Conservation (phyloP, 352 stramenopile species). For the Pythium angustatum region DNA sequence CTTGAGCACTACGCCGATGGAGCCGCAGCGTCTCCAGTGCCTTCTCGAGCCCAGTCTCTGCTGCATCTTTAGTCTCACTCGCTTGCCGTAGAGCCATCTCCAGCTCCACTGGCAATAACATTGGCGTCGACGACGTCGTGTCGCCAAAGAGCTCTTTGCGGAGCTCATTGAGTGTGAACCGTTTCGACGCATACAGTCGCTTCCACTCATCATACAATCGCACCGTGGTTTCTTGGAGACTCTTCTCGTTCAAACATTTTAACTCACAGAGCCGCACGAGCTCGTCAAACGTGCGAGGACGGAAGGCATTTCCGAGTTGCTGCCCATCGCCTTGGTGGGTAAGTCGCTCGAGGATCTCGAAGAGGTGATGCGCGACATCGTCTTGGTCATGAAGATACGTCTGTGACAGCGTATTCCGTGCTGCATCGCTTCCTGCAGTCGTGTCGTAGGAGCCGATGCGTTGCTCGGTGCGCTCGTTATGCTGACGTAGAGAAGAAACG, state of each 20-base stretch:
- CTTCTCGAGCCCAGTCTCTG: slow-evolving; percentile 23
- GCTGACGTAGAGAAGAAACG: background rate
- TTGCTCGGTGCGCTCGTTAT: slow-evolving; percentile 18
- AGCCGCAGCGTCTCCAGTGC: slow-evolving; percentile 26
- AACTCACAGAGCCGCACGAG: slow-evolving; percentile 27
- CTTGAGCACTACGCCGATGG: slow-evolving; percentile 20
- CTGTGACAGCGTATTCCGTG: slow-evolving; percentile 16
- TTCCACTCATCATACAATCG: slow-evolving; percentile 26
- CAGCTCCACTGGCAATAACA: slow-evolving; percentile 25
- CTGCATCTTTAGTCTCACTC: slow-evolving; percentile 23
- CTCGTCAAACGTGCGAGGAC: slow-evolving; percentile 34
- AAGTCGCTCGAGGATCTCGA: slow-evolving; percentile 17
- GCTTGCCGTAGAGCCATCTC: slow-evolving; percentile 11
- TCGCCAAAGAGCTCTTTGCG: slow-evolving; percentile 32
- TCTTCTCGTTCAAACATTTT: slow-evolving; percentile 20
- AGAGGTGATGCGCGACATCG: slow-evolving; percentile 24
- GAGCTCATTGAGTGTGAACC: slow-evolving; percentile 19
- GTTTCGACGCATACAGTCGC: slow-evolving; percentile 27
- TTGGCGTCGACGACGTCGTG: slow-evolving; percentile 24
- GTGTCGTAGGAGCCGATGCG: slow-evolving; percentile 19
- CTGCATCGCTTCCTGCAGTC: slow-evolving; percentile 8
- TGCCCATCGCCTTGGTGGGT: background rate
- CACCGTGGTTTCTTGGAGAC: slow-evolving; percentile 2
- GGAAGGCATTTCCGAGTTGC: background rate
- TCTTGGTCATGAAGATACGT: slow-evolving; percentile 28